A percentile compares a stretch with the other conserved stretches of the same genome.
These are phyloP conservation scores for Notholithocarpus densiflorus DNA, from an alignment of 306 rosid genomes.

Conservation along the genomic window DNA sequence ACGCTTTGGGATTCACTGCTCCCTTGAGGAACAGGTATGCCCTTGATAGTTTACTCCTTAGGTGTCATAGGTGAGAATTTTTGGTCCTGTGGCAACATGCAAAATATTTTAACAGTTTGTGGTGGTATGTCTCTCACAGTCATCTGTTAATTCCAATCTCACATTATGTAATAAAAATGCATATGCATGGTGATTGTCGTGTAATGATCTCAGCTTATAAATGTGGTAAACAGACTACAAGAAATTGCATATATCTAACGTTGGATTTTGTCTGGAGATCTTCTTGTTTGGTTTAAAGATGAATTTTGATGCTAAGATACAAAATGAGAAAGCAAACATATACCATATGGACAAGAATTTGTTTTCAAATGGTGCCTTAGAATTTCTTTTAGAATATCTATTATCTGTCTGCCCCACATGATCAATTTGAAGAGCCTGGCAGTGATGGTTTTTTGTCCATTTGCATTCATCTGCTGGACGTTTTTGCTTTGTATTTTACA, in stretches of 20 bases:
- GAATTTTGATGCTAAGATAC: not conserved
- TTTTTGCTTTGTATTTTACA: not conserved
- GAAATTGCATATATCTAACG: not conserved
- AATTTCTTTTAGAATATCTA: not conserved
- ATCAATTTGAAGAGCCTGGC: not conserved
- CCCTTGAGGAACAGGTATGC: constrained; percentile 89
- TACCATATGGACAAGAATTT: not conserved
- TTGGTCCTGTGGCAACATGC: not conserved
- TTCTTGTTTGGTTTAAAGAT: not conserved
- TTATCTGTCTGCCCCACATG: not conserved
- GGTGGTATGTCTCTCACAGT: not conserved
- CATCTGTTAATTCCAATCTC: not conserved
- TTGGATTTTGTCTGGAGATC: not conserved
- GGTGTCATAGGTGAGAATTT: not conserved
- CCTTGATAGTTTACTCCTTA: constrained; percentile 6
- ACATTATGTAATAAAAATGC: not conserved
- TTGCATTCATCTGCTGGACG: not conserved
- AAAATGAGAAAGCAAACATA: not conserved
- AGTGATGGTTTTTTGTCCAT: not conserved
- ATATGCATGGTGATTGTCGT: not conserved
- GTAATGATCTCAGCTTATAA: not conserved
- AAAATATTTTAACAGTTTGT: not conserved
- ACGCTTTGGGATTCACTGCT: constrained; percentile 76
- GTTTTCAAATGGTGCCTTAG: not conserved
- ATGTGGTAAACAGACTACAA: not conserved